phyloP scores from a whole-genome alignment of 345 rosid genomes.

The Alliaria petiolata region DNA sequence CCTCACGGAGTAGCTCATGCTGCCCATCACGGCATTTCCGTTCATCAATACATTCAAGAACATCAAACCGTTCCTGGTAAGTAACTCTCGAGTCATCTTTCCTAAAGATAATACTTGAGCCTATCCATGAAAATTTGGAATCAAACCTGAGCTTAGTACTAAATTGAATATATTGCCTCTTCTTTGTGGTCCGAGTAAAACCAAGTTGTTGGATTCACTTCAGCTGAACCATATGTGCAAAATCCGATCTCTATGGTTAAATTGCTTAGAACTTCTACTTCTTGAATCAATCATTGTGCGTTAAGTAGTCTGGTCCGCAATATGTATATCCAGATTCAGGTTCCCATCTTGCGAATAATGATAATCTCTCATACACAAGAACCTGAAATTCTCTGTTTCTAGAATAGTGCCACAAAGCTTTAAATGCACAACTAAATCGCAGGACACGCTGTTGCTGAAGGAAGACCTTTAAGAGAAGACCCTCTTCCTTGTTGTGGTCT shows the following conservation, averaged over 20 bases:
- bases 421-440: constrained; percentile 2
- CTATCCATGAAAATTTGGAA: background rate
- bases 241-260: too few species aligned
- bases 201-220: too few species aligned
- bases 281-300: background rate
- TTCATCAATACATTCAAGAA: constrained; percentile 49
- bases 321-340: background rate
- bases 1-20: constrained; percentile 50
- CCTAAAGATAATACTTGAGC: background rate
- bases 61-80: constrained; percentile 75
- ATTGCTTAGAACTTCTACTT: too few species aligned
- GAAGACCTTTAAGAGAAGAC: constrained; percentile 31
- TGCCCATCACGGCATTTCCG: constrained; percentile 20
- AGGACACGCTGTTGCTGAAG: constrained; percentile 63
- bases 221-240: too few species aligned
- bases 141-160: background rate
- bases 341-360: too few species aligned
- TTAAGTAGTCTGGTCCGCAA: background rate
- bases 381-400: background rate
- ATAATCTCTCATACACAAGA: background rate
- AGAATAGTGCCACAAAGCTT: background rate
- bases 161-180: background rate
- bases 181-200: background rate
- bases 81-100: background rate
- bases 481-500: constrained; percentile 80